Evolutionary conservation across 2,329 filamentous ascomycete species (phyloP).

Genomic region (Pseudogymnoascus sp.): DNA sequence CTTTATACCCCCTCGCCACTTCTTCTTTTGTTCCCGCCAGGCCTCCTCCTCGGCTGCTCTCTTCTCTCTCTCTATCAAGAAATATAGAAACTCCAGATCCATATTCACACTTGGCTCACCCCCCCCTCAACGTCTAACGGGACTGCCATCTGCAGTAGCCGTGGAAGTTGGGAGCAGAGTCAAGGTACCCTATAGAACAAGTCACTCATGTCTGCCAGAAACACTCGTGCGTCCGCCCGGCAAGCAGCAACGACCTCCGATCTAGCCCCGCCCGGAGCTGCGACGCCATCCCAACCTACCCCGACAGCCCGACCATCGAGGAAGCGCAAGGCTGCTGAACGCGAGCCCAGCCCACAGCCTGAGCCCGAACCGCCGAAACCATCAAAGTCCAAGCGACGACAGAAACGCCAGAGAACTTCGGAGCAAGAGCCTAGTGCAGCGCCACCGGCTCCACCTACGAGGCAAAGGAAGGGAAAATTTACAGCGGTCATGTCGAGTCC

Average conservation of each 20-base stretch:
- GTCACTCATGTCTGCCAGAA: conserved; percentile 89
- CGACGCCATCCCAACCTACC: conserved; percentile 27
- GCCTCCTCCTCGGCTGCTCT: neutral
- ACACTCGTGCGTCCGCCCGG: conserved; percentile 90
- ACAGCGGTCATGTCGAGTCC: conserved; percentile 64
- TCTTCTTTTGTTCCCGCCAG: neutral
- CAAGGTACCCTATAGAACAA: conserved; percentile 16
- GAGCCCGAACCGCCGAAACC: conserved; percentile 31
- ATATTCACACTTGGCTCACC: conserved; percentile 12
- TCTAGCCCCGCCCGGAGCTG: conserved; percentile 34
- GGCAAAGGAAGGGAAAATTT: conserved; percentile 55
- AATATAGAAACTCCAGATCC: conserved; percentile 7
- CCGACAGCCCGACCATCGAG: conserved; percentile 45
- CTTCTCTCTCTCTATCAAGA: neutral
- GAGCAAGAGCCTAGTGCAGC: conserved; percentile 36
- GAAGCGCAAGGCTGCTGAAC: conserved; percentile 68
- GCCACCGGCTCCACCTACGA: conserved; percentile 34
- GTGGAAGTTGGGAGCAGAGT: conserved; percentile 12
- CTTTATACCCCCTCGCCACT: neutral
- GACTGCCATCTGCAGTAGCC: conserved; percentile 6
- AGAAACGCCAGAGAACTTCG: conserved; percentile 64
- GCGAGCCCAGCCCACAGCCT: conserved; percentile 41
- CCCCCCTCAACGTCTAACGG: neutral
- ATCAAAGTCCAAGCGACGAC: conserved; percentile 45
- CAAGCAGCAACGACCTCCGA: conserved; percentile 58